Evolutionary conservation across 164 flowering plant genomes (phyloP).

Genomic region (Vitis amurensis): DNA sequence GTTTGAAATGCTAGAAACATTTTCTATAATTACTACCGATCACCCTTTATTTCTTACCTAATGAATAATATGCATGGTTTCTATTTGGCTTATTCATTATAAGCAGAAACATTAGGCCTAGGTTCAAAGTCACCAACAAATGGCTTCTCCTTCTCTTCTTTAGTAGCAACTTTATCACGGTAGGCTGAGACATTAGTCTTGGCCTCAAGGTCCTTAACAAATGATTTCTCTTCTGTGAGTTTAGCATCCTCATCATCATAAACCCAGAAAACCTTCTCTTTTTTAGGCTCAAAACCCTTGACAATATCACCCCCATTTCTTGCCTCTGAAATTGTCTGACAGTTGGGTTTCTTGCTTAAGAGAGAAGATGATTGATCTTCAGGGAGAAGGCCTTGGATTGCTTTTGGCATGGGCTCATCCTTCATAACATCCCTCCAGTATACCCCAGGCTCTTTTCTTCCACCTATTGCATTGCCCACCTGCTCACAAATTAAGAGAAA

Average conservation of each 20-base stretch:
- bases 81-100: neutral
- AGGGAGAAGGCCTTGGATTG: constrained; percentile 17
- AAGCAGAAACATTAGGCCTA: constrained; percentile 3
- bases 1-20: no score
- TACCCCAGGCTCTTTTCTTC: constrained; percentile 22
- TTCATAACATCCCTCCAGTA: constrained; percentile 27
- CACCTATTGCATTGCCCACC: constrained; percentile 7
- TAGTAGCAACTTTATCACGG: neutral
- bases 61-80: no score
- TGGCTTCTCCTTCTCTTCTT: neutral
- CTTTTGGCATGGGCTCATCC: constrained; percentile 29
- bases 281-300: constrained; percentile 9
- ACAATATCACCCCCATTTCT: neutral
- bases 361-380: neutral
- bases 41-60: no score
- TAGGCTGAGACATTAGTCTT: constrained; percentile 16
- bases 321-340: neutral
- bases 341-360: neutral
- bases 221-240: constrained; percentile 5
- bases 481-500: constrained; percentile 9
- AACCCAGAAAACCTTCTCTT: neutral
- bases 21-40: no score
- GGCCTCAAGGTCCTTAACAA: constrained; percentile 17
- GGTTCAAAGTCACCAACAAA: constrained; percentile 11
- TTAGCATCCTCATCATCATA: neutral